Evolutionary conservation across 148 eudicot species (phyloP), one percentile per base, ranked within the genome.

Genomic region (Linanthus parryae): DNA sequence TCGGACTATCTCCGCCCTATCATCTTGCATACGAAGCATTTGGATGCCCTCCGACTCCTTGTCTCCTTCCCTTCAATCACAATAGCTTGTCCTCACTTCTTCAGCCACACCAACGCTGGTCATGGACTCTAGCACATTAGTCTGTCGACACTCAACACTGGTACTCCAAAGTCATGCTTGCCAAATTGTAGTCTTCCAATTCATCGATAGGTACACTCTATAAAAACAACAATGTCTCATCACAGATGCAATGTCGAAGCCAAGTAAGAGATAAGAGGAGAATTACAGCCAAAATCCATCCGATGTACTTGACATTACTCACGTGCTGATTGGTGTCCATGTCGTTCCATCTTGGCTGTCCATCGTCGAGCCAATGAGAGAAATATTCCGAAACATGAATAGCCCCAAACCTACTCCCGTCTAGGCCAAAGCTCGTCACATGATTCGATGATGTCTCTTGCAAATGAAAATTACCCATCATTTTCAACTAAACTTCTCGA

Each of bases 271-370:
- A n/a, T n/a, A n/a, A n/a, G n/a, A n/a, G n/a, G n/a, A n/a, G n/a
- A 30, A 21, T 49, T 64, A 88, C 96, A 85, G 84, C 96, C 52
- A 84, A 60, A 48, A 88, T 73, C 96, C 96, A 88, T 26, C 96
- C 94, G 21, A 88, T 84, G 68, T 88, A 88, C 56, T 88, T 88
- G 18, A 88, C 92, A 44, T 88, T 83, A 58, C 84, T 88, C 0
- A 88, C 96, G 36, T 88, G 96, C 37, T 75, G 88, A 56, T 88
- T 88, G 25, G 81, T 86, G 67, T 88, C 96, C 92, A 88, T 78
- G 57, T 88, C 96, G 52, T 82, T 84, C 96, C 96, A 88, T 63
- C 88, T 79, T 38, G 96, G 96, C 96, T 88, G 88, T 17, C 16
- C 1, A 9, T 6, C 4, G 8, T 19, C 18, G 12, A 8, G 19